Base-by-base conservation (phyloP, 345 rosid species). In the Pistacia integerrima region DNA sequence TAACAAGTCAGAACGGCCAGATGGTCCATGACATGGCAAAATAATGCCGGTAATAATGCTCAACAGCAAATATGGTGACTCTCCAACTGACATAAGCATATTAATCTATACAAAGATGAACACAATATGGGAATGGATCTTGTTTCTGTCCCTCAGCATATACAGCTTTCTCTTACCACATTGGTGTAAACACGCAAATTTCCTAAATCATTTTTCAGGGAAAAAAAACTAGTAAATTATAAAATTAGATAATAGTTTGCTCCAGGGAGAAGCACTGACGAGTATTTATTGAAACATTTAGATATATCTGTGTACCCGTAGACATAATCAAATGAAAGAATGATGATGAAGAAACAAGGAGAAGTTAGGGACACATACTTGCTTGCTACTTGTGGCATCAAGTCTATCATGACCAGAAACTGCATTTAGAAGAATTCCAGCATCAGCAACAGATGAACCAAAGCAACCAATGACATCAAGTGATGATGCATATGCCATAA, bases 381-480 rank as follows among this genome's bases (percentile, higher is more conserved):
- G 90, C 77, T 83, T 87, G 78, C 97, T 91, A 87, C 90, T 91
- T 25, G 97, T 92, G 69, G 97, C 93, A 82, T 94, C 97, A 20
- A 82, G 86, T 79, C 82, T 83, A 81, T 94, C 98, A 75, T 86
- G 87, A 62, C 97, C 98, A 17, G 97, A 89, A 69, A 92, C 84
- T 44, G 93, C 97, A 85, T 84, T 87, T 64, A 94, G 97, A 85
- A 94, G 91, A 67, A 92, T 88, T 49, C 91, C 98, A 60, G 94
- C 81, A 81, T 94, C 98, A 76, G 91, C 90, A 74, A 94, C 97
- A 3, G 97, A 87, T 54, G 95, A 88, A 8, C 94, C 92, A 67
- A 94, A 88, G 82, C 98, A 94, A 16, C 97, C 98, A 25, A 94
- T 91, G 67, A 89, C 98, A 87, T 92, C 97, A 52, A 94, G 91